Conservation (phyloP, 2,329 filamentous ascomycete species). For the Rhynchosporium agropyri region DNA sequence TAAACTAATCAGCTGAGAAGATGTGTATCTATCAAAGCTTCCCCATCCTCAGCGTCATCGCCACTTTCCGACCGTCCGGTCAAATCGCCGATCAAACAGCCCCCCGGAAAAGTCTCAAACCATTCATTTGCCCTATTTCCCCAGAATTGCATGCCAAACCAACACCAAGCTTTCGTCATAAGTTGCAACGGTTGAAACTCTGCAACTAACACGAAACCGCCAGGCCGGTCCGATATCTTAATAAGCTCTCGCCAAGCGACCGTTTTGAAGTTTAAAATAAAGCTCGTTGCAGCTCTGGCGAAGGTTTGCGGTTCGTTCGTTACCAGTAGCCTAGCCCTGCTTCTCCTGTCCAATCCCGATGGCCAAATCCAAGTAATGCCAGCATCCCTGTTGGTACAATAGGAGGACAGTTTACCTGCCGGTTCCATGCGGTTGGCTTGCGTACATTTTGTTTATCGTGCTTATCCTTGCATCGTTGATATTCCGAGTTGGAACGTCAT, state of each 20-base stretch:
- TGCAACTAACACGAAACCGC: constrained; percentile 4
- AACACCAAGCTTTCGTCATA: not conserved
- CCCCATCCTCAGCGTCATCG: not conserved
- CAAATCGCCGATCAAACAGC: no score
- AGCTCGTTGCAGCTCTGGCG: constrained; percentile 7
- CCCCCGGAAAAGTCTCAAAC: not conserved
- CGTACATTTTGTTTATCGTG: not conserved
- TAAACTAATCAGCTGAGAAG: no score
- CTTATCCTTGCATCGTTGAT: not conserved
- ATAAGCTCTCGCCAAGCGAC: not conserved
- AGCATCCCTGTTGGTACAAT: constrained; percentile 8
- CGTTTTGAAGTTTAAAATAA: constrained; percentile 11
- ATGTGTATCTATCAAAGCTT: constrained; percentile 7
- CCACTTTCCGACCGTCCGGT: not conserved
- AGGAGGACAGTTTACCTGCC: not conserved
- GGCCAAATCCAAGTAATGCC: not conserved
- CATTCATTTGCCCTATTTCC: not conserved
- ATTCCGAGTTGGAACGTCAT: not conserved
- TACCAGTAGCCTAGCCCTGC: not conserved
- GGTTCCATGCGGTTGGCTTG: not conserved
- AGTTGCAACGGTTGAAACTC: not conserved
- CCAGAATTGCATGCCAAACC: not conserved
- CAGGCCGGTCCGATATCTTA: constrained; percentile 8
- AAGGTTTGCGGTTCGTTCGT: not conserved
- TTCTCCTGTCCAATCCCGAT: not conserved